Conservation (phyloP, 1,284 basidiomycete species). For the Wallemia ichthyophaga region DNA sequence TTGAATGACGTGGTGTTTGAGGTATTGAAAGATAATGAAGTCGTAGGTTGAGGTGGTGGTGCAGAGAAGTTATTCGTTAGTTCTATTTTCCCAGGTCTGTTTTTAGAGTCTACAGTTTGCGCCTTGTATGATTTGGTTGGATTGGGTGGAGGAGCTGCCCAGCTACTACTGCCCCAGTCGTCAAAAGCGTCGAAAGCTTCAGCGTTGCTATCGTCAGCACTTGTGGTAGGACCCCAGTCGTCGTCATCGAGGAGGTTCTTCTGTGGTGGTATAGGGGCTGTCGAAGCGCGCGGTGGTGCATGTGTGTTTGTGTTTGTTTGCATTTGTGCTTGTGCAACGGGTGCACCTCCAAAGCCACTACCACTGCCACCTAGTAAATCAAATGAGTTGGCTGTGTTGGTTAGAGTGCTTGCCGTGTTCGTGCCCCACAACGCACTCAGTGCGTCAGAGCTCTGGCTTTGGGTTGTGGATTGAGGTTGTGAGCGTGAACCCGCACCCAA, state of each 20-base stretch:
- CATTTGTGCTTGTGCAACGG: background rate
- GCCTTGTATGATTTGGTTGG: background rate
- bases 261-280: background rate
- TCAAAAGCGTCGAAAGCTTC: background rate
- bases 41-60: background rate
- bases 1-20: background rate
- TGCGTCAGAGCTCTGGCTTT: background rate
- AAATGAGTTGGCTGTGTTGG: background rate
- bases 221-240: background rate
- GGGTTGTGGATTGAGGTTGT: background rate
- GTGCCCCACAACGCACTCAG: background rate
- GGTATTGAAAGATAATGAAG: background rate
- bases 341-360: background rate
- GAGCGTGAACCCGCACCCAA: background rate
- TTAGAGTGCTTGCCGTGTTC: background rate
- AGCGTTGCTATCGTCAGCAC: background rate
- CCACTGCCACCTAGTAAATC: background rate
- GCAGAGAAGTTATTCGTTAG: background rate
- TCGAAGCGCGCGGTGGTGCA: background rate
- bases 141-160: background rate
- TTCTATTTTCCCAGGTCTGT: background rate
- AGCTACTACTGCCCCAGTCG: background rate
- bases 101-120: background rate
- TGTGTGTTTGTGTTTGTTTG: too few species aligned
- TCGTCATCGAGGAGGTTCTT: background rate